These are phyloP conservation scores for Oropetium thomaeum DNA, from an alignment of 176 grass and related monocot species.

Conservation along the genomic window DNA sequence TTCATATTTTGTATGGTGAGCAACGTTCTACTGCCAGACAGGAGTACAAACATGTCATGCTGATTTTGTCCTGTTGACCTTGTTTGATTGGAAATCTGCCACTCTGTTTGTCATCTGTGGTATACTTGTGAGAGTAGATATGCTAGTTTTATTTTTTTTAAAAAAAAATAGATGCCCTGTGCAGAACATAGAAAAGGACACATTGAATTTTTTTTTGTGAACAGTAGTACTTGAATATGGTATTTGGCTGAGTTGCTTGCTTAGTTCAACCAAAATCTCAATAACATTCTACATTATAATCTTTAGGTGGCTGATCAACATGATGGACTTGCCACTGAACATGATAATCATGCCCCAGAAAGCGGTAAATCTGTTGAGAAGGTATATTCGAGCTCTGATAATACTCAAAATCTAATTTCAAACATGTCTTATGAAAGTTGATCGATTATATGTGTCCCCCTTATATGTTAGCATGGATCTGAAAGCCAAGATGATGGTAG, in stretches of 20 bases:
- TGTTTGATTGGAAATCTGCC: background rate
- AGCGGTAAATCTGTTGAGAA: conserved; percentile 32
- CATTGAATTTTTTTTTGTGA: background rate
- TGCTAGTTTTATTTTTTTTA: too few species aligned
- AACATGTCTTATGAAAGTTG: background rate
- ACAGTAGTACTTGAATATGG: background rate
- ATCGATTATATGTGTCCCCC: background rate
- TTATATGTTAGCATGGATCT: conserved; percentile 42
- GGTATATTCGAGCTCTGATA: conserved; percentile 31
- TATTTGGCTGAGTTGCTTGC: background rate
- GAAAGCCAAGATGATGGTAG: conserved; percentile 20
- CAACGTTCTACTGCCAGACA: background rate
- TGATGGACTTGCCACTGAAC: conserved; percentile 28
- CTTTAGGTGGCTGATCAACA: conserved; percentile 46
- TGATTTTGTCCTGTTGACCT: background rate
- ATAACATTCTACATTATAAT: background rate
- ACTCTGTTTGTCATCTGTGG: background rate
- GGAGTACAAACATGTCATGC: background rate
- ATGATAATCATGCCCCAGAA: conserved; percentile 43
- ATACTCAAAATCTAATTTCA: conserved; percentile 10
- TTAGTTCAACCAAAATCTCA: background rate
- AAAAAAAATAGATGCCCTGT: background rate
- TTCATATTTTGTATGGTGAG: background rate
- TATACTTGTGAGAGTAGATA: background rate
- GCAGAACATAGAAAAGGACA: background rate